Evolutionary conservation across 2,329 filamentous ascomycete genomes (phyloP).

Genomic region (Xylaria sp.): DNA sequence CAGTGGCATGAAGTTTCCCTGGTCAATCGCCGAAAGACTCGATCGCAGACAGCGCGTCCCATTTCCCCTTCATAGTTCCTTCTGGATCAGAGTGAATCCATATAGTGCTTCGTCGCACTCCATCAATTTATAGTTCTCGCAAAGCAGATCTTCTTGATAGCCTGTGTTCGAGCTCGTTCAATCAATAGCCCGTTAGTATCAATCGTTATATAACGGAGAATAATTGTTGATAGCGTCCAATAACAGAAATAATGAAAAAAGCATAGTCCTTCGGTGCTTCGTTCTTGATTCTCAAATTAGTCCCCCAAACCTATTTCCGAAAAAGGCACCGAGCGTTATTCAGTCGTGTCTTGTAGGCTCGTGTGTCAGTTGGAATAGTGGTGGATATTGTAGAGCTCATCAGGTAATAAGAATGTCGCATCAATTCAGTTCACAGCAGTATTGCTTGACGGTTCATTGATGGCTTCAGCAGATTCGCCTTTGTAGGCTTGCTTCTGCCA

Average conservation of each 20-base stretch:
- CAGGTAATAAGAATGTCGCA: not conserved
- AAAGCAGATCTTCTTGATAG: not conserved
- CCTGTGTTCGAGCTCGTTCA: not conserved
- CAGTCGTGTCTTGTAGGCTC: too few relatives aligned
- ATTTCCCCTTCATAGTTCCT: not conserved
- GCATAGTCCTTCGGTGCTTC: not conserved
- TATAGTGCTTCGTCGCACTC: not conserved
- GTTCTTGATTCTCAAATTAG: too few relatives aligned
- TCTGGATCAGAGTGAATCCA: not conserved
- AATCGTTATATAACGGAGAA: not conserved
- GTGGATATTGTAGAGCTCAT: not conserved
- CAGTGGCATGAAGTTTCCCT: not conserved
- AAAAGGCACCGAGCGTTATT: not conserved
- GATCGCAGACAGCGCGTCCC: not conserved
- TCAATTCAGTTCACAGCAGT: not conserved
- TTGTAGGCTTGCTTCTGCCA: slow-evolving; percentile 34
- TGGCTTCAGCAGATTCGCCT: slow-evolving; percentile 16
- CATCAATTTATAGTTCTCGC: not conserved
- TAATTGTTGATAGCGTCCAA: not conserved
- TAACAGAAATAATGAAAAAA: not conserved
- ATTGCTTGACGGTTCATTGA: not conserved
- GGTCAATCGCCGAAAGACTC: too few relatives aligned
- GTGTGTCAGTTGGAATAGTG: not conserved
- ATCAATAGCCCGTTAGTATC: not conserved
- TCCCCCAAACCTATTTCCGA: not conserved